These are phyloP conservation scores for Proliferodiscus dingleyae DNA, from an alignment of 2,329 filamentous ascomycete genomes.

Conservation along the genomic window DNA sequence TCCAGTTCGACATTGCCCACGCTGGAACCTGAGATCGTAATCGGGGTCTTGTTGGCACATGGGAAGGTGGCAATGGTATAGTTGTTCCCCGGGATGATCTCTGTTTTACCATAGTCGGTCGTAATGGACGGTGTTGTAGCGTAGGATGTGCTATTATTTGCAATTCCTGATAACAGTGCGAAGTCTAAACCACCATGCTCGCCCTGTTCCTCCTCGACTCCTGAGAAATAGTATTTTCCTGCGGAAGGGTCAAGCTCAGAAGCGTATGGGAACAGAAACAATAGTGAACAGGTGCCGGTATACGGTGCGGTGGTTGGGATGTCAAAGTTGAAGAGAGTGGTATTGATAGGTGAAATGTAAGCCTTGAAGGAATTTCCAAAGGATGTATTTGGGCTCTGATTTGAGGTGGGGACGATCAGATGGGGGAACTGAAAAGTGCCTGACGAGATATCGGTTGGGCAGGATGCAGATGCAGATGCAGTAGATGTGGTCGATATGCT, in stretches of 20 bases:
- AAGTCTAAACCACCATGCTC: conserved; percentile 27
- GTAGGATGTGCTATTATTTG: conserved; percentile 15
- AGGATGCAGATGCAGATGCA: conserved; percentile 5
- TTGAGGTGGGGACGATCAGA: conserved; percentile 27
- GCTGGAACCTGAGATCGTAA: conserved; percentile 18
- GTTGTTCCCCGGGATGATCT: conserved; percentile 28
- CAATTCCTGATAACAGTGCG: conserved; percentile 18
- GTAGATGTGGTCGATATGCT: conserved; percentile 3
- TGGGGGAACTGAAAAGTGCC: conserved; percentile 24
- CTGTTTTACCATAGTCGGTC: conserved; percentile 23
- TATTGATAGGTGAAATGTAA: conserved; percentile 23
- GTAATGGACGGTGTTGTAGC: conserved; percentile 18
- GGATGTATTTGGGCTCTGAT: conserved; percentile 12
- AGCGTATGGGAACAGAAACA: conserved; percentile 30
- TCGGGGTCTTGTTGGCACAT: conserved; percentile 18
- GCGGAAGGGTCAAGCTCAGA: conserved; percentile 17
- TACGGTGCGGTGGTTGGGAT: conserved; percentile 19
- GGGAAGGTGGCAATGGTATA: conserved; percentile 27
- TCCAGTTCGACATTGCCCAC: conserved; percentile 23
- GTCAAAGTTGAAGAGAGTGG: conserved; percentile 29
- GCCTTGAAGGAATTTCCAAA: conserved; percentile 22
- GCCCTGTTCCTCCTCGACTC: conserved; percentile 24
- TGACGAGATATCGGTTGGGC: conserved; percentile 21
- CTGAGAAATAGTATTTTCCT: conserved; percentile 23
- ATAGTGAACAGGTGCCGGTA: conserved; percentile 24